Evolutionary conservation across 495 filamentous ascomycete species (phyloP).

Genomic region (Hyaloscypha hepaticicola): DNA sequence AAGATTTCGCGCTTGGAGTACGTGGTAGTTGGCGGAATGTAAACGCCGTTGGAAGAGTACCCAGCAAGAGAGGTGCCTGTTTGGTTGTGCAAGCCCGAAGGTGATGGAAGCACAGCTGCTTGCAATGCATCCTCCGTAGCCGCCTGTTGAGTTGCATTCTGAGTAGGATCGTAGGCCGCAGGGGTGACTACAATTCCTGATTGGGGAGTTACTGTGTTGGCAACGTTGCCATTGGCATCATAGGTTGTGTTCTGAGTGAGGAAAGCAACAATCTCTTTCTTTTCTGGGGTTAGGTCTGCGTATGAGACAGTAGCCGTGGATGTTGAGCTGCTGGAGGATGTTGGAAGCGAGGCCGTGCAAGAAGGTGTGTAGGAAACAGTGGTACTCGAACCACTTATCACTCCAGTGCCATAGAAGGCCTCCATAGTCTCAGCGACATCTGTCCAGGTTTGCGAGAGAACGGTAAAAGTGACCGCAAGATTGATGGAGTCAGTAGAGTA

Average conservation of each 20-base stretch:
- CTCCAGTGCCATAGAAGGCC: background rate
- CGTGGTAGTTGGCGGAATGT: slow-evolving; percentile 4
- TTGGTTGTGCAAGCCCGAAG: background rate
- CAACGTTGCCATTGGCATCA: slow-evolving; percentile 3
- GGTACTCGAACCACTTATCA: background rate
- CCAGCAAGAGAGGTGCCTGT: slow-evolving; percentile 1
- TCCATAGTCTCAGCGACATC: slow-evolving; percentile 10
- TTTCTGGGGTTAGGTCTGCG: background rate
- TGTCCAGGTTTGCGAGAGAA: slow-evolving; percentile 1
- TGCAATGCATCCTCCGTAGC: background rate
- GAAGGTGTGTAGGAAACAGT: slow-evolving; percentile 1
- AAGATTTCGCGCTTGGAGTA: background rate
- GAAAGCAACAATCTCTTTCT: slow-evolving; percentile 4
- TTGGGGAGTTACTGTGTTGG: background rate
- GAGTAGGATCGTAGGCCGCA: slow-evolving; percentile 2
- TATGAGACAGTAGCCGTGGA: background rate
- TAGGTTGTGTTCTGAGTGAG: background rate
- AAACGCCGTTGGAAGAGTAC: slow-evolving; percentile 1
- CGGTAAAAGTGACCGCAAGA: background rate
- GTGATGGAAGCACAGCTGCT: background rate
- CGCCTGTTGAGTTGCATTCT: background rate
- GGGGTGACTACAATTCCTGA: background rate
- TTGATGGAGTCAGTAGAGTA: background rate
- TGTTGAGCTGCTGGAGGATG: background rate
- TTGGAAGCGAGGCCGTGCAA: background rate